Conservation (phyloP, 345 rosid genomes). For the Hirschfeldia incana region DNA sequence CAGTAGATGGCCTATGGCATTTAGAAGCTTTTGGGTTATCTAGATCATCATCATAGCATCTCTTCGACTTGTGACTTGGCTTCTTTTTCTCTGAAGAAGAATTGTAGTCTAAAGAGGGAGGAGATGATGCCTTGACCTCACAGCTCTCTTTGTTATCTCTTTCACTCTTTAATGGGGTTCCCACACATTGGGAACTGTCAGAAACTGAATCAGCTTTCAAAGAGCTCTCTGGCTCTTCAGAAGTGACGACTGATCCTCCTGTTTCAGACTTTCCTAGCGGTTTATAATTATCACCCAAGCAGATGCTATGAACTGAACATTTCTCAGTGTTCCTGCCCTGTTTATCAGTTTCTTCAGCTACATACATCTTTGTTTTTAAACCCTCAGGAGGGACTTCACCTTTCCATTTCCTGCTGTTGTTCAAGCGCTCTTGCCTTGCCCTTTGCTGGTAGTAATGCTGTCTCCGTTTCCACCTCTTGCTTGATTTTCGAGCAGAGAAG, state of each 20-base stretch:
- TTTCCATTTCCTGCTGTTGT: constrained; percentile 93
- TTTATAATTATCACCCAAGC: constrained; percentile 48
- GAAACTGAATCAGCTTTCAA: constrained; percentile 34
- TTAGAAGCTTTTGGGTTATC: constrained; percentile 94
- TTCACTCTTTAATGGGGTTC: constrained; percentile 17
- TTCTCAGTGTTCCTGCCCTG: not conserved
- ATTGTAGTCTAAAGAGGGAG: constrained; percentile 47
- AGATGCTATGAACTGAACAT: constrained; percentile 35
- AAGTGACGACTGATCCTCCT: constrained; percentile 43
- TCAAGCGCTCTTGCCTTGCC: constrained; percentile 91
- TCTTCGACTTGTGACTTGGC: constrained; percentile 53
- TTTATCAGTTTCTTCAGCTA: constrained; percentile 36
- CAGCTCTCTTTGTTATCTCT: constrained; percentile 38
- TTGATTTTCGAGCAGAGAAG: constrained; percentile 57
- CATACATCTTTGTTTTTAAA: constrained; percentile 41
- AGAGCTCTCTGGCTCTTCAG: constrained; percentile 44
- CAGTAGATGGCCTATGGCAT: constrained; percentile 53
- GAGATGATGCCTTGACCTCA: constrained; percentile 48
- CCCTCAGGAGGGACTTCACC: constrained; percentile 59
- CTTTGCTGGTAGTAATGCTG: constrained; percentile 73
- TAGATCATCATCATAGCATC: constrained; percentile 68
- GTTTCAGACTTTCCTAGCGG: constrained; percentile 41
- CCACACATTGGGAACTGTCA: constrained; percentile 35
- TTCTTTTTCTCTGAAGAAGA: constrained; percentile 49
- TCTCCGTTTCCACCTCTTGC: constrained; percentile 90